phyloP scores from a whole-genome alignment of 1,284 basidiomycete genomes.

The Lignosus rhinocerotis region DNA sequence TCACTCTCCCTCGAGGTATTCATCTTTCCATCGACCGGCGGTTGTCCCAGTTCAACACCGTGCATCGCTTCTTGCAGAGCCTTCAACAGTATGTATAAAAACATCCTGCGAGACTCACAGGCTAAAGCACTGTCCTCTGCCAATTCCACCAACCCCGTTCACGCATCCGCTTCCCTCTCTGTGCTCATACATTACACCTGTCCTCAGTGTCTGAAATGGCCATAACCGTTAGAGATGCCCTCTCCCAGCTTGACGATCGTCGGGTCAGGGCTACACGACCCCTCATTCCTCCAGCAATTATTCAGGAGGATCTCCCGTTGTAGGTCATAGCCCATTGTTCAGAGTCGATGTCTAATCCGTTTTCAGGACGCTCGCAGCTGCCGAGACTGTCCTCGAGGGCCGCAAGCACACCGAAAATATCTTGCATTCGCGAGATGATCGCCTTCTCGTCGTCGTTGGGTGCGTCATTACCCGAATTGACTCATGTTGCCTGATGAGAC shows the following conservation, averaged over 20 bases:
- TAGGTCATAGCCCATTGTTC: conserved; percentile 32
- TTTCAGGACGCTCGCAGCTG: conserved; percentile 64
- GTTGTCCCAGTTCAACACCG: conserved; percentile 1
- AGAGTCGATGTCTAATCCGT: neutral
- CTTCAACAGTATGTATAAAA: conserved; percentile 24
- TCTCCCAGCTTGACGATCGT: conserved; percentile 81
- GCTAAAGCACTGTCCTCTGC: conserved; percentile 1
- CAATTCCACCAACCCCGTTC: neutral
- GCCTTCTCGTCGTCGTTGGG: conserved; percentile 88
- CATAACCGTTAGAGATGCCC: conserved; percentile 75
- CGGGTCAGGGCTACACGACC: conserved; percentile 86
- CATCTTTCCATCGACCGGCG: neutral
- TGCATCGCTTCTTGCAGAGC: conserved; percentile 6
- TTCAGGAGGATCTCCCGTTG: conserved; percentile 86
- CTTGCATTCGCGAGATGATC: conserved; percentile 83
- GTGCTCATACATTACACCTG: neutral
- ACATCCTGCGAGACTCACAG: conserved; percentile 2
- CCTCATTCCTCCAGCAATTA: conserved; percentile 89
- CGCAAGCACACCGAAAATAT: conserved; percentile 78
- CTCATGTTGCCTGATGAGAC: neutral
- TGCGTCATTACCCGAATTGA: conserved; percentile 37
- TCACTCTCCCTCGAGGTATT: neutral
- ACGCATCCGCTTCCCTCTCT: conserved; percentile 2
- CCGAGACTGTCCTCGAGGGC: conserved; percentile 85
- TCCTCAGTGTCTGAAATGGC: conserved; percentile 45